phyloP scores from a whole-genome alignment of 1,139 yeast species.

The Kodamaea sp. region DNA sequence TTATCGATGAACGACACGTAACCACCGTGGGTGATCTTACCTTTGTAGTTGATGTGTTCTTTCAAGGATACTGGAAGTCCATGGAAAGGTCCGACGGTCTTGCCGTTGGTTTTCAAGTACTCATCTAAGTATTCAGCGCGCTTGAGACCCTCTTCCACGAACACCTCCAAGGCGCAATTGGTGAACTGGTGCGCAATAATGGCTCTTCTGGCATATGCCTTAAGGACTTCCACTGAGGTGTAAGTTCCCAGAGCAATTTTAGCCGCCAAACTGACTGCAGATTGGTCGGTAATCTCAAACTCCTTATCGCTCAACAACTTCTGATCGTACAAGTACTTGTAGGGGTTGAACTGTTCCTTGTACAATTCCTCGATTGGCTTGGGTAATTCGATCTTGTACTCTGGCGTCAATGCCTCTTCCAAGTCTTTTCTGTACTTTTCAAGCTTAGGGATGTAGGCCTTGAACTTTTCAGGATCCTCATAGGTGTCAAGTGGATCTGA shows the following conservation, averaged over 20 bases:
- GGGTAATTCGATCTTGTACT: slow-evolving; percentile 43
- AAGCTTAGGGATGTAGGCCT: slow-evolving; percentile 50
- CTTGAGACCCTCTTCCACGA: slow-evolving; percentile 55
- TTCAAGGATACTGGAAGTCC: slow-evolving; percentile 79
- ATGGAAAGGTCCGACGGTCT: slow-evolving; percentile 71
- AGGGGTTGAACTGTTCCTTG: slow-evolving; percentile 45
- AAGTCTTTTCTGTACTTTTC: slow-evolving; percentile 49
- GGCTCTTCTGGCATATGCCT: slow-evolving; percentile 59
- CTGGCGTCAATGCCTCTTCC: slow-evolving; percentile 40
- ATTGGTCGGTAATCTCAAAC: slow-evolving; percentile 47
- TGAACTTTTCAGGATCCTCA: slow-evolving; percentile 39
- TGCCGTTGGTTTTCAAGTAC: slow-evolving; percentile 52
- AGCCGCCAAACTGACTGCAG: slow-evolving; percentile 37
- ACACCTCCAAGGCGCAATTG: slow-evolving; percentile 58
- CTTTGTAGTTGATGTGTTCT: slow-evolving; percentile 65
- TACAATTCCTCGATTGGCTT: slow-evolving; percentile 42
- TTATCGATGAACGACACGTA: slow-evolving; percentile 58
- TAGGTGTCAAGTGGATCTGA: slow-evolving; percentile 35
- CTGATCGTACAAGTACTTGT: slow-evolving; percentile 43
- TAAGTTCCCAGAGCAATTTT: slow-evolving; percentile 41
- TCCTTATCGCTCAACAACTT: slow-evolving; percentile 47
- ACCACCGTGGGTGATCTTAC: slow-evolving; percentile 61
- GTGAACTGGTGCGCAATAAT: slow-evolving; percentile 61
- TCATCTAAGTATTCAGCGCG: slow-evolving; percentile 58
- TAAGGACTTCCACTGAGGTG: slow-evolving; percentile 42